phyloP scores from a whole-genome alignment of 495 filamentous ascomycete species.

The Xylaria palmicola region DNA sequence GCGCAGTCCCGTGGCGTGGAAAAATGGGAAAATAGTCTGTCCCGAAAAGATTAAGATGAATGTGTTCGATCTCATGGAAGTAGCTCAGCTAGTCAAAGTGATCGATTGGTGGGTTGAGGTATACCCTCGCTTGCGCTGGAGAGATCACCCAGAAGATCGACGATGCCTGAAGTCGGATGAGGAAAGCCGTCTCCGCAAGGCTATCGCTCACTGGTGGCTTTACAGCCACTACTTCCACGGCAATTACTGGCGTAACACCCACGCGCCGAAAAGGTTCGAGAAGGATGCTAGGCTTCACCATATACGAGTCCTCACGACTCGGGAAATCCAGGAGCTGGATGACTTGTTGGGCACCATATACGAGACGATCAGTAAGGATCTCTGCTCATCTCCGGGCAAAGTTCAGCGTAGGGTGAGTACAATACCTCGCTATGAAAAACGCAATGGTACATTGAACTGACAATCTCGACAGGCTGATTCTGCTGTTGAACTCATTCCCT shows the following conservation, averaged over 20 bases:
- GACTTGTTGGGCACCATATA: conserved; percentile 34
- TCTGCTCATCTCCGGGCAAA: conserved; percentile 36
- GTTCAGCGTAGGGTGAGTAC: conserved; percentile 29
- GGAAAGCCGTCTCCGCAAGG: conserved; percentile 59
- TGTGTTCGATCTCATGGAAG: conserved; percentile 5
- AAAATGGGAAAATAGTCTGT: conserved; percentile 9
- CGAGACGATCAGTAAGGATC: conserved; percentile 30
- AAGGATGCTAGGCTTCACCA: conserved; percentile 30
- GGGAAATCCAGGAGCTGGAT: conserved; percentile 34
- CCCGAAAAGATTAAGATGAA: conserved; percentile 12
- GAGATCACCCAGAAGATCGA: conserved; percentile 56
- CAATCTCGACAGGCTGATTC: conserved; percentile 18
- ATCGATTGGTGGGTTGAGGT: conserved; percentile 49
- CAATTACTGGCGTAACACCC: conserved; percentile 11
- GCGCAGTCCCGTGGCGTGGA: conserved; percentile 5
- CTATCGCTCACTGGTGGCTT: conserved; percentile 70
- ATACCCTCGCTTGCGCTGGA: conserved; percentile 71
- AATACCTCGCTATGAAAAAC: background rate
- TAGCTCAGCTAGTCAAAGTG: conserved; percentile 22
- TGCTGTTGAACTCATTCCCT: conserved; percentile 33
- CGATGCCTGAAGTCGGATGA: conserved; percentile 60
- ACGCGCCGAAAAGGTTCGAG: conserved; percentile 16
- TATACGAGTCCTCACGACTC: conserved; percentile 33
- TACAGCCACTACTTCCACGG: conserved; percentile 40
- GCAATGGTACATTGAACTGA: background rate